These are phyloP conservation scores for Nicotiana attenuata DNA, from an alignment of 257 asterid species.

Conservation along the genomic window DNA sequence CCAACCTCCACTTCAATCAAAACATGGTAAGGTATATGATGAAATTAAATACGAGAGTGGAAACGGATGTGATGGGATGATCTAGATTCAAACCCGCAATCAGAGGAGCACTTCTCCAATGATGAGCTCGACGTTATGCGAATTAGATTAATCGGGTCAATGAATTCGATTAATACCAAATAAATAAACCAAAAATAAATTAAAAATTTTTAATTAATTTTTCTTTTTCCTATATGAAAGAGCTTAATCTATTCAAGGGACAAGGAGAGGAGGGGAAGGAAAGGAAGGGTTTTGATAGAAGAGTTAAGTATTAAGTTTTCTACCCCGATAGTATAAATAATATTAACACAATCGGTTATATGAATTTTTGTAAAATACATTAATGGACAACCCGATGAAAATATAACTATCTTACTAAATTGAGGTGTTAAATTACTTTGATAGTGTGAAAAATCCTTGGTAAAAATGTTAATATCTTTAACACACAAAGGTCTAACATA, in stretches of 20 bases:
- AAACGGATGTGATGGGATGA: too few relatives aligned
- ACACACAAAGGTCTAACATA: conserved; percentile 3
- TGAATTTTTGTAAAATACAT: not conserved
- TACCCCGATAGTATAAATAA: not conserved
- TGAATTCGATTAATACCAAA: too few relatives aligned
- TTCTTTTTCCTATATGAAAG: not conserved
- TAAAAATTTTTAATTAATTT: too few relatives aligned
- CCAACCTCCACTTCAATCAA: not conserved
- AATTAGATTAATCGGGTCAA: too few relatives aligned
- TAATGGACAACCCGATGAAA: not conserved
- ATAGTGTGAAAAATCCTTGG: not conserved
- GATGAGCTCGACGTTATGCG: too few relatives aligned
- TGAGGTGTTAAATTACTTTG: not conserved
- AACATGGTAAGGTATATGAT: not conserved
- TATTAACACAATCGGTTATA: not conserved
- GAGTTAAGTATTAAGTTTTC: not conserved
- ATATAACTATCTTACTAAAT: not conserved
- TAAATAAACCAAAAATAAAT: too few relatives aligned
- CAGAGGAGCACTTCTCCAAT: too few relatives aligned
- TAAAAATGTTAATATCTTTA: not conserved
- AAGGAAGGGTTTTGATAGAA: not conserved
- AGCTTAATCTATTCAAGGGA: not conserved
- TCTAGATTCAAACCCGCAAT: too few relatives aligned
- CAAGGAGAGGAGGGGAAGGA: not conserved
- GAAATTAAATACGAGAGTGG: too few relatives aligned